Conservation (phyloP, 139 green algal genomes). For the Chlorella sp. region DNA sequence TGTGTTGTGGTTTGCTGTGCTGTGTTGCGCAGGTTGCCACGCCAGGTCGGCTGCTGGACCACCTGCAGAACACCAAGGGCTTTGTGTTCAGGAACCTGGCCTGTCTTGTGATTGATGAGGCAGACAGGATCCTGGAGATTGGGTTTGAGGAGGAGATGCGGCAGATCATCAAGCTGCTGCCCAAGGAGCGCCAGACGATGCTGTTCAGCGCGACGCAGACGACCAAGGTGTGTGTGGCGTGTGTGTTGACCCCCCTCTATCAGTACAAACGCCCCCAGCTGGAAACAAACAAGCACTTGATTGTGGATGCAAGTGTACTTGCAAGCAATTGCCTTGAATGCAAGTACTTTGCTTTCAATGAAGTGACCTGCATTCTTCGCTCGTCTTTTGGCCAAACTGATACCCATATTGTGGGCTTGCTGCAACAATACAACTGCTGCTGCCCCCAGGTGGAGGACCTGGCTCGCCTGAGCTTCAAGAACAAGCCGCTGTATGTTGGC, state of each 20-base stretch:
- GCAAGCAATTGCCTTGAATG: no score
- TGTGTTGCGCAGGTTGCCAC: slow-evolving; percentile 91
- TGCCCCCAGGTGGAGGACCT: slow-evolving; percentile 98
- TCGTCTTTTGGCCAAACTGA: no score
- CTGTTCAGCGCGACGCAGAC: slow-evolving; percentile 97
- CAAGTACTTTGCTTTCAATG: no score
- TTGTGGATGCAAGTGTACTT: no score
- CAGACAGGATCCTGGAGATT: slow-evolving; percentile 96
- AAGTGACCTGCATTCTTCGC: no score
- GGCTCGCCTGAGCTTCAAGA: slow-evolving; percentile 91
- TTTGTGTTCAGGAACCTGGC: slow-evolving; percentile 75
- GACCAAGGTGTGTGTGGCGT: slow-evolving; percentile 65
- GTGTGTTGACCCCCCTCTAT: no score
- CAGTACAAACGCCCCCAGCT: no score
- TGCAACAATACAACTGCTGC: no score
- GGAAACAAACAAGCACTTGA: no score
- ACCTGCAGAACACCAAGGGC: slow-evolving; percentile 89
- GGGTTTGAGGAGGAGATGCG: slow-evolving; percentile 99
- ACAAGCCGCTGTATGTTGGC: slow-evolving; percentile 91
- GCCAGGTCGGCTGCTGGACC: slow-evolving; percentile 93
- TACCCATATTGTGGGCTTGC: no score
- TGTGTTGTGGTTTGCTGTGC: no score
- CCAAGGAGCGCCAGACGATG: slow-evolving; percentile 95
- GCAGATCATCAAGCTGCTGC: slow-evolving; percentile 92
- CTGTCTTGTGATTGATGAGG: slow-evolving; percentile 94